A percentile compares a stretch with the other conserved stretches of the same genome.
Evolutionary conservation across 305 asterid species (phyloP).

Genomic region (Solanum hybrid): DNA sequence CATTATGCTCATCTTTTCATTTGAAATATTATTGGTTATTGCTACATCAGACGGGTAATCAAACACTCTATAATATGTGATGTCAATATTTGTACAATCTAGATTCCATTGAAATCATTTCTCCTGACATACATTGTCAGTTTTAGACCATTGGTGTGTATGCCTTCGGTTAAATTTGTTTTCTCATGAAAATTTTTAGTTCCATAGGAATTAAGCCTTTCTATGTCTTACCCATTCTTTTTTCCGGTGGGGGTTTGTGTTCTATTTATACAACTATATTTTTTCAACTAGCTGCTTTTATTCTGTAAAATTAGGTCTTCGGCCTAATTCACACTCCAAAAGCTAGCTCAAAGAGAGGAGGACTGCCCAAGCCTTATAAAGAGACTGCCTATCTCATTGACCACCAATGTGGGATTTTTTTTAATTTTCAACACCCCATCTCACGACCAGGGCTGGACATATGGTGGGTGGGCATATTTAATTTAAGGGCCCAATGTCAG

Average conservation of each 20-base stretch:
- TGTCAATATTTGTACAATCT: not conserved
- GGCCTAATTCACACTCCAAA: not conserved
- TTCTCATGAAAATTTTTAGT: not conserved
- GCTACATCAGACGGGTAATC: not conserved
- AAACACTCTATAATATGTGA: not conserved
- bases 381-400: not conserved
- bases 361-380: not conserved
- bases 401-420: not conserved
- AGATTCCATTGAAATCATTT: not conserved
- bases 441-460: not conserved
- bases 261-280: not conserved
- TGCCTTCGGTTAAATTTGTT: not conserved
- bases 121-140: not conserved
- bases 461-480: not conserved
- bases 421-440: not conserved
- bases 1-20: not conserved
- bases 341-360: not conserved
- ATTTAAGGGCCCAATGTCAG: not conserved
- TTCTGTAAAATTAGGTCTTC: not conserved
- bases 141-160: not conserved
- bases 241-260: not conserved
- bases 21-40: not conserved
- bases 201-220: not conserved
- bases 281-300: not conserved
- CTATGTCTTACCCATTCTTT: not conserved